phyloP scores from a whole-genome alignment of 768 basidiomycete genomes.

The Termitomyces sp. region DNA sequence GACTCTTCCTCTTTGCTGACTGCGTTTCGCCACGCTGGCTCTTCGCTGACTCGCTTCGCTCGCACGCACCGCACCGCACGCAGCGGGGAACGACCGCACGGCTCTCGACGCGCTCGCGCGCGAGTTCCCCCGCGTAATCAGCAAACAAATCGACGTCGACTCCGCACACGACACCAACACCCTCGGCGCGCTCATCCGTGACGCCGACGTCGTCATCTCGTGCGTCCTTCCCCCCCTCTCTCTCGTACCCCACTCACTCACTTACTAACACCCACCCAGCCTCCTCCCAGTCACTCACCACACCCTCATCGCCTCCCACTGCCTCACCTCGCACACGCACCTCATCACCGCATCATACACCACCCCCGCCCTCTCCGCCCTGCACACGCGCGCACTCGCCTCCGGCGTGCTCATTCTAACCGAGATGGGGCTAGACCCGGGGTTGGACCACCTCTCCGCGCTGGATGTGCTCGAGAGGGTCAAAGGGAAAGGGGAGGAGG shows the following conservation, averaged over 20 bases:
- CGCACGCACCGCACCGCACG: too few species aligned
- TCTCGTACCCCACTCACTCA: too few species aligned
- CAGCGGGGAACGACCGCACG: constrained; percentile 66
- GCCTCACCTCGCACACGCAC: neutral
- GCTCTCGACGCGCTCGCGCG: constrained; percentile 51
- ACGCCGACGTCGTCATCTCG: constrained; percentile 84
- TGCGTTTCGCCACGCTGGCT: too few species aligned
- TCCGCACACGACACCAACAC: constrained; percentile 38
- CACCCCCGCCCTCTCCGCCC: fast-evolving
- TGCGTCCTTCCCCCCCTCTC: constrained; percentile 22
- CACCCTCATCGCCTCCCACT: neutral
- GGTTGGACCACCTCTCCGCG: constrained; percentile 86
- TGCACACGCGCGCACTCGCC: constrained; percentile 45
- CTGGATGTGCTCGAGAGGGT: constrained; percentile 68
- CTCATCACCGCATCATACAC: neutral
- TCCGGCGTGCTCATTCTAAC: constrained; percentile 74
- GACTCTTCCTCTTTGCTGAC: too few species aligned
- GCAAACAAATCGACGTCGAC: constrained; percentile 55
- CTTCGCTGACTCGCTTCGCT: too few species aligned
- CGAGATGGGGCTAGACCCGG: constrained; percentile 88
- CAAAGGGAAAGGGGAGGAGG: too few species aligned
- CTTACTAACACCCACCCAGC: neutral
- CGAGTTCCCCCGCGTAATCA: constrained; percentile 45
- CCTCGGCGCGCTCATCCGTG: constrained; percentile 54
- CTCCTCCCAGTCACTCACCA: neutral